Conservation (phyloP, 306 rosid species). For the Arachis stenosperma region DNA sequence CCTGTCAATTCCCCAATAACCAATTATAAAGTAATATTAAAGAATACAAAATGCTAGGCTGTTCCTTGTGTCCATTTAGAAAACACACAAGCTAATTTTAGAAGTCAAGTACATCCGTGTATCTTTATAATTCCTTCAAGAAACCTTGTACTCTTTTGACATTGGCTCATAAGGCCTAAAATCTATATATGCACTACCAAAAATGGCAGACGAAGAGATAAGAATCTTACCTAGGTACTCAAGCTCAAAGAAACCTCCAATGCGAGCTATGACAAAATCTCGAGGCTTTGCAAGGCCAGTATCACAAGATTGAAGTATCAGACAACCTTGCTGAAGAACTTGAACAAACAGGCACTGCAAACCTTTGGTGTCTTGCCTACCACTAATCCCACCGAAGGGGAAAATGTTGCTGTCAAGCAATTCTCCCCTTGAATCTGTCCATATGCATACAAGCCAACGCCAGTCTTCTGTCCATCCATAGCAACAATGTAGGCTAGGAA, state of each 20-base stretch:
- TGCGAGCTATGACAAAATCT: slow-evolving; percentile 92
- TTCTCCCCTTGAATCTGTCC: slow-evolving; percentile 99
- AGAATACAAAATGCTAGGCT: slow-evolving; percentile 28
- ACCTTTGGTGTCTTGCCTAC: slow-evolving; percentile 99
- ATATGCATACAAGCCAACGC: slow-evolving; percentile 98
- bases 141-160: background rate
- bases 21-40: background rate
- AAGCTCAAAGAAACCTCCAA: slow-evolving; percentile 94
- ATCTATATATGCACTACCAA: background rate
- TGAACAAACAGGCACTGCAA: slow-evolving; percentile 93
- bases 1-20: slow-evolving; percentile 9
- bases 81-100: background rate
- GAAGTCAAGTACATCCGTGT: background rate
- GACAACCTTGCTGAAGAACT: slow-evolving; percentile 97
- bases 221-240: slow-evolving; percentile 84
- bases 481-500: slow-evolving; percentile 96
- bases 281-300: slow-evolving; percentile 80
- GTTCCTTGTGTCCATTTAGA: background rate
- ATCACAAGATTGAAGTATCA: slow-evolving; percentile 91
- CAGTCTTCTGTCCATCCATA: slow-evolving; percentile 99
- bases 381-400: slow-evolving; percentile 98
- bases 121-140: background rate
- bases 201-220: slow-evolving; percentile 17
- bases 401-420: slow-evolving; percentile 86
- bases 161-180: background rate